Evolutionary conservation across 495 filamentous ascomycete genomes (phyloP), one percentile per base, ranked within the genome.

Genomic region (Penicillium flavigenum): DNA sequence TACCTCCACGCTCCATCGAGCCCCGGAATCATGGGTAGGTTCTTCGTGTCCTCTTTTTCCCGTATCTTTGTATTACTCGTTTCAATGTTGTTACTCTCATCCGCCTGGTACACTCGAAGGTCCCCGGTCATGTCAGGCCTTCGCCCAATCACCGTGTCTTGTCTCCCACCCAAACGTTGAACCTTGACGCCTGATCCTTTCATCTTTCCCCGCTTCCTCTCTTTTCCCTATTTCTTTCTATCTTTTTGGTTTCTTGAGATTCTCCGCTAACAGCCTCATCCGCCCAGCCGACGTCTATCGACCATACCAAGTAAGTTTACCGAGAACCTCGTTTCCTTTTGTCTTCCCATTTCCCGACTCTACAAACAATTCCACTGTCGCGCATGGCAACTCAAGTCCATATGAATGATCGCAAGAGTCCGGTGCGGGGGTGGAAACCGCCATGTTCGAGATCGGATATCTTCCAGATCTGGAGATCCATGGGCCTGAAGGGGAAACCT

Each of bases 231-330:
- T 45, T 50, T 50, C 52, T 54, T 44, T 49, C 48, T 62, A 45
- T 57, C 29, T 19, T 60, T 60, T 63, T 66, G 63, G 57, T 61
- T 69, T 72, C 63, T 56, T 58, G 56, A 54, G 43, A 56, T 52
- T 48, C 38, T 65, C 63, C 31, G 47, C 47, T 50, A 17, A 50
- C 31, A 38, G 19, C 63, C 51, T 70, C 51, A 48, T 57, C 58
- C 52, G 49, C 44, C 29, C 66, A 78, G 79, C 77, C 63, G 80
- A 82, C 78, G 76, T 81, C 41, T 82, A 82, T 71, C 80, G 80
- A 42, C 80, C 80, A 61, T 75, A 73, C 63, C 75, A 76, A 74
- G 80, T 82, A 76, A 78, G 80, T 82, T 38, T 42, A 34, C 46
- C 31, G 38, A 12, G 12, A 22, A 60, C 14, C 36, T 7, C 41